Evolutionary conservation across 345 rosid genomes (phyloP).

Genomic region (Durio zibethinus): DNA sequence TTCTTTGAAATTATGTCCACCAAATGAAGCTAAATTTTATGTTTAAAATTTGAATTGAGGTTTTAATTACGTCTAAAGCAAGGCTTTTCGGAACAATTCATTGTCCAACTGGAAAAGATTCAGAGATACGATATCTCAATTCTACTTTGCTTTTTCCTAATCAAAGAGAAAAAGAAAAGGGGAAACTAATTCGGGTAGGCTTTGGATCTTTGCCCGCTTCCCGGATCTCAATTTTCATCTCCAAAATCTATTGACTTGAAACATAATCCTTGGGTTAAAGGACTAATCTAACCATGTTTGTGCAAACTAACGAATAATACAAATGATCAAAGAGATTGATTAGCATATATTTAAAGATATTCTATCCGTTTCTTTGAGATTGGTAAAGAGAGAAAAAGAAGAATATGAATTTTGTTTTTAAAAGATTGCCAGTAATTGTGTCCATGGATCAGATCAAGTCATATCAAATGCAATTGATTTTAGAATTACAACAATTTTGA

Average conservation of each 20-base stretch:
- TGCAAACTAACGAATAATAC: slow-evolving; percentile 9
- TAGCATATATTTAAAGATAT: slow-evolving; percentile 23
- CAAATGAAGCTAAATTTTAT: slow-evolving; percentile 2
- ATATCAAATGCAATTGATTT: too few relatives aligned
- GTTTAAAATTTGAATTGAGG: slow-evolving; percentile 4
- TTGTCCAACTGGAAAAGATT: slow-evolving; percentile 8
- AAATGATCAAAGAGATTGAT: slow-evolving; percentile 13
- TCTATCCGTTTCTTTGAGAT: slow-evolving; percentile 11
- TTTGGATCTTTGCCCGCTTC: slow-evolving; percentile 21
- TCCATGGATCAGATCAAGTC: too few relatives aligned
- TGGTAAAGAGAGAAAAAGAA: not conserved
- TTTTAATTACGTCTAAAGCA: slow-evolving; percentile 4
- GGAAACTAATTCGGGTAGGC: not conserved
- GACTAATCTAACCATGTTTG: not conserved
- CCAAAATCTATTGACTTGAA: not conserved
- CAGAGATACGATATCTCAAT: slow-evolving; percentile 20
- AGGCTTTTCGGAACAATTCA: slow-evolving; percentile 5
- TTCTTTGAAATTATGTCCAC: slow-evolving; percentile 11
- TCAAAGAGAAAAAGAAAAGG: not conserved
- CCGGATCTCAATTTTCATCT: not conserved
- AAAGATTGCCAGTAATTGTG: too few relatives aligned
- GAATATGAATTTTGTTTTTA: not conserved
- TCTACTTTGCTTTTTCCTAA: slow-evolving; percentile 11
- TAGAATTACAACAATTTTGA: too few relatives aligned
- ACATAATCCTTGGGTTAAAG: slow-evolving; percentile 20